These are phyloP conservation scores for Candida nemodendra DNA, from an alignment of 805 yeast genomes.

Conservation along the genomic window DNA sequence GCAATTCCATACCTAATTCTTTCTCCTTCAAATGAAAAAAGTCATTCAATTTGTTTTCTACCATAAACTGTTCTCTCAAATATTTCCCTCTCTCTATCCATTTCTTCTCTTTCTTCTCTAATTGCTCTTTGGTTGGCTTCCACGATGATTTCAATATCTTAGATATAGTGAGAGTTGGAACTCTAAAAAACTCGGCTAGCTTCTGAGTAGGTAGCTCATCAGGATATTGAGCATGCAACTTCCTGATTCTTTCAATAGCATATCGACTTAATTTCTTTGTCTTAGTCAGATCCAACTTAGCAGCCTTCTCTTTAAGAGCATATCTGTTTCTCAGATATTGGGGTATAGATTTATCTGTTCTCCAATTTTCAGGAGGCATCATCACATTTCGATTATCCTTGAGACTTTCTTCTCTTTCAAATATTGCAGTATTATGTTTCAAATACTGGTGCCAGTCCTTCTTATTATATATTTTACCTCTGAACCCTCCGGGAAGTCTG, in stretches of 20 bases:
- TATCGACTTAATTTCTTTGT: slow-evolving; percentile 62
- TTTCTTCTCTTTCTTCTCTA: slow-evolving; percentile 42
- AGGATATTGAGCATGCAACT: slow-evolving; percentile 57
- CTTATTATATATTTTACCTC: slow-evolving; percentile 33
- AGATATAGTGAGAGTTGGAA: slow-evolving; percentile 81
- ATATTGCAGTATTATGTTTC: slow-evolving; percentile 19
- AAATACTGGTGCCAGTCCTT: slow-evolving; percentile 27
- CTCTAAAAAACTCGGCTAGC: slow-evolving; percentile 59
- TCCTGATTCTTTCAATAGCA: slow-evolving; percentile 63
- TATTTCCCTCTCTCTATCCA: slow-evolving; percentile 52
- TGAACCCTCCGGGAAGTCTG: slow-evolving; percentile 33
- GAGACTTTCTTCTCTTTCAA: slow-evolving; percentile 13
- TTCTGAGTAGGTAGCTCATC: slow-evolving; percentile 52
- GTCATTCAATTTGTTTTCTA: slow-evolving; percentile 26
- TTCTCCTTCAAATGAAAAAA: slow-evolving; percentile 31
- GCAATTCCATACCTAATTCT: slow-evolving; percentile 29
- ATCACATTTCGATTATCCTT: slow-evolving; percentile 15
- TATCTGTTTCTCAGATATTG: slow-evolving; percentile 72
- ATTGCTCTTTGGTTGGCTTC: slow-evolving; percentile 63
- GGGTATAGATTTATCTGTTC: slow-evolving; percentile 41
- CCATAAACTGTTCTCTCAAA: slow-evolving; percentile 19
- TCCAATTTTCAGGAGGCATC: slow-evolving; percentile 49
- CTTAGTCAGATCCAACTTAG: slow-evolving; percentile 64
- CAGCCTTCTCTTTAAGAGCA: slow-evolving; percentile 60
- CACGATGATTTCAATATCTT: slow-evolving; percentile 77